These are phyloP conservation scores for Pisolithus albus DNA, from an alignment of 768 basidiomycete species.

Conservation along the genomic window DNA sequence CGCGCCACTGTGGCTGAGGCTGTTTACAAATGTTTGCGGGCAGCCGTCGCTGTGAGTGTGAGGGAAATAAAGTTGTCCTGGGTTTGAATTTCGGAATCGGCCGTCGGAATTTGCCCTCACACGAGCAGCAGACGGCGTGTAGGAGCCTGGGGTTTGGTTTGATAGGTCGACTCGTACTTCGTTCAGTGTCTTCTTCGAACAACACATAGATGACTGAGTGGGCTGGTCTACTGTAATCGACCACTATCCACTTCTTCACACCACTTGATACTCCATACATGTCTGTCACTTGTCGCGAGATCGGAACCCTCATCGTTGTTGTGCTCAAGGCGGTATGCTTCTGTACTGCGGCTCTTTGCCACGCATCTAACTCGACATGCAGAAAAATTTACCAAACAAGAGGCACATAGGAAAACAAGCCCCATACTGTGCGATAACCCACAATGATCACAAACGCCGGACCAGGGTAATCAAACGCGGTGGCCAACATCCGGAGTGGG, in stretches of 20 bases:
- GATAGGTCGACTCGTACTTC: neutral
- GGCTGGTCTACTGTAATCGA: neutral
- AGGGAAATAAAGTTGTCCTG: too few relatives aligned
- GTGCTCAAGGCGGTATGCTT: conserved; percentile 85
- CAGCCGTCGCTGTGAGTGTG: too few relatives aligned
- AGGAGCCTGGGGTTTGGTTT: too few relatives aligned
- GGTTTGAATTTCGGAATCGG: too few relatives aligned
- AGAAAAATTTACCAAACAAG: conserved; percentile 90
- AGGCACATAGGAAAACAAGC: conserved; percentile 95
- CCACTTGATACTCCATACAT: conserved; percentile 29
- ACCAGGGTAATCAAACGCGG: conserved; percentile 95
- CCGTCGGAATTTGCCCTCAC: too few relatives aligned
- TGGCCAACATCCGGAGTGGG: conserved; percentile 99
- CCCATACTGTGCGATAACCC: conserved; percentile 78
- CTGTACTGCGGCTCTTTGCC: neutral
- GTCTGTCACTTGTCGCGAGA: conserved; percentile 60
- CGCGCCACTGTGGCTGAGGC: too few relatives aligned
- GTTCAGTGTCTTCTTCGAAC: neutral
- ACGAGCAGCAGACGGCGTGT: too few relatives aligned
- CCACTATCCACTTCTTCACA: neutral
- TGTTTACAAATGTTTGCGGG: too few relatives aligned
- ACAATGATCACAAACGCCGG: conserved; percentile 77
- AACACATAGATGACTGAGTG: neutral
- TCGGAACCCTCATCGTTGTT: conserved; percentile 91
- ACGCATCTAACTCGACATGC: conserved; percentile 17